phyloP scores from a whole-genome alignment of 2,329 filamentous ascomycete species.

The Biscogniauxia marginata region DNA sequence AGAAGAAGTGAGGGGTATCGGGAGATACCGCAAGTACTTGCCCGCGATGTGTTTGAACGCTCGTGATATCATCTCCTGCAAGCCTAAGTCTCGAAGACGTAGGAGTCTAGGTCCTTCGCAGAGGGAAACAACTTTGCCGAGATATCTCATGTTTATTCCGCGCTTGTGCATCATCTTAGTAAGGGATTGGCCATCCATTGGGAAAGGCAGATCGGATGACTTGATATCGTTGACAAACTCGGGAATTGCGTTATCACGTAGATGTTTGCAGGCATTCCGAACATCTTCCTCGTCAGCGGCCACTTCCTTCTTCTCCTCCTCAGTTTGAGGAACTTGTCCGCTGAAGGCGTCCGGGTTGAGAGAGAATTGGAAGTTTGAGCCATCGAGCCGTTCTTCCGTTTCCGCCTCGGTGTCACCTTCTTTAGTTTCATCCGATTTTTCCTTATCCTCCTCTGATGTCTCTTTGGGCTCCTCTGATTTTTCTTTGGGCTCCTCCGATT shows the following conservation, averaged over 20 bases:
- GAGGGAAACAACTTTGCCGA: conserved; percentile 77
- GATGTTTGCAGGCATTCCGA: conserved; percentile 74
- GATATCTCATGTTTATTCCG: conserved; percentile 93
- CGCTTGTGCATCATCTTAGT: conserved; percentile 90
- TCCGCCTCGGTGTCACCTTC: conserved; percentile 36
- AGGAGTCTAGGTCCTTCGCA: conserved; percentile 70
- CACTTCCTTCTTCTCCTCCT: conserved; percentile 83
- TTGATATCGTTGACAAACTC: conserved; percentile 81
- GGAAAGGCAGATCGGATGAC: conserved; percentile 92
- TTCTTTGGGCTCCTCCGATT: conserved; percentile 4
- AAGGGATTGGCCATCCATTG: conserved; percentile 95
- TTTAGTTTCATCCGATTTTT: conserved; percentile 17
- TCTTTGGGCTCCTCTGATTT: conserved; percentile 25
- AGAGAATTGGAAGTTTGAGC: conserved; percentile 81
- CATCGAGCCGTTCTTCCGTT: conserved; percentile 73
- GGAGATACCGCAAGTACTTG: conserved; percentile 74
- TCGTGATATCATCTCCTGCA: conserved; percentile 93
- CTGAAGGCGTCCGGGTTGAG: conserved; percentile 96
- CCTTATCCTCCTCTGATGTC: conserved; percentile 29
- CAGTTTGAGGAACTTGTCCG: conserved; percentile 84
- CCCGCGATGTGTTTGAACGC: conserved; percentile 91
- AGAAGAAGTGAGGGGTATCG: conserved; percentile 74
- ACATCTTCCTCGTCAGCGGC: conserved; percentile 85
- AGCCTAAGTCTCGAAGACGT: conserved; percentile 72
- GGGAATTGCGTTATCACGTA: conserved; percentile 78